Percentiles rank a stretch among this genome's conserved stretches.
These are phyloP conservation scores for Penicillium sp. DNA, from an alignment of 2,329 filamentous ascomycete genomes.

Conservation along the genomic window DNA sequence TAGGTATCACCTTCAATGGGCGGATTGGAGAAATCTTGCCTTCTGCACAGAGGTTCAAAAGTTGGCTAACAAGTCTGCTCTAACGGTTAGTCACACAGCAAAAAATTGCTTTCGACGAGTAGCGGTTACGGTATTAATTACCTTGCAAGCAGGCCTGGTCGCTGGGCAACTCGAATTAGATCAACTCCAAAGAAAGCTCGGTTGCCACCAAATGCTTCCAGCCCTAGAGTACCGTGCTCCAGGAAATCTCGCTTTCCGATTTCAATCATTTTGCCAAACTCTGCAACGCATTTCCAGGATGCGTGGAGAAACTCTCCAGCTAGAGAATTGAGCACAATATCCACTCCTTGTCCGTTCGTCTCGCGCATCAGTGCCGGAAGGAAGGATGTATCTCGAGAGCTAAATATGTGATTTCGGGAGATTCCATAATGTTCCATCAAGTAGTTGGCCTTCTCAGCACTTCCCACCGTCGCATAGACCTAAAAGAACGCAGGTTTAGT, in stretches of 20 bases:
- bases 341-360: not conserved
- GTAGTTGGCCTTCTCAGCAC: not conserved
- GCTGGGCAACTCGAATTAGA: slow-evolving; percentile 4
- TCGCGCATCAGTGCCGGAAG: not conserved
- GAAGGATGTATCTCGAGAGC: not conserved
- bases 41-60: slow-evolving; percentile 1
- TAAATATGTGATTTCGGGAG: not conserved
- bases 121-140: not conserved
- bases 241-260: slow-evolving; percentile 26
- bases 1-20: not conserved
- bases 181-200: slow-evolving; percentile 17
- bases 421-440: not conserved
- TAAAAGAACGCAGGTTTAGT: no score
- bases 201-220: slow-evolving; percentile 13
- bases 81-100: not conserved
- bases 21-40: slow-evolving; percentile 7
- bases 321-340: slow-evolving; percentile 2
- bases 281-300: slow-evolving; percentile 29
- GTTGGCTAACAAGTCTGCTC: not conserved
- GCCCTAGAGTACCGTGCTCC: slow-evolving; percentile 10
- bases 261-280: slow-evolving; percentile 26
- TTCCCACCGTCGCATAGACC: slow-evolving; percentile 1
- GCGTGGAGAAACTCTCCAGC: slow-evolving; percentile 23
- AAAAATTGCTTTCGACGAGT: no score
- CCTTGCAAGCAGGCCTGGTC: not conserved